Evolutionary conservation across 2,329 filamentous ascomycete genomes (phyloP).

Genomic region (Hirsutella rhossiliensis): DNA sequence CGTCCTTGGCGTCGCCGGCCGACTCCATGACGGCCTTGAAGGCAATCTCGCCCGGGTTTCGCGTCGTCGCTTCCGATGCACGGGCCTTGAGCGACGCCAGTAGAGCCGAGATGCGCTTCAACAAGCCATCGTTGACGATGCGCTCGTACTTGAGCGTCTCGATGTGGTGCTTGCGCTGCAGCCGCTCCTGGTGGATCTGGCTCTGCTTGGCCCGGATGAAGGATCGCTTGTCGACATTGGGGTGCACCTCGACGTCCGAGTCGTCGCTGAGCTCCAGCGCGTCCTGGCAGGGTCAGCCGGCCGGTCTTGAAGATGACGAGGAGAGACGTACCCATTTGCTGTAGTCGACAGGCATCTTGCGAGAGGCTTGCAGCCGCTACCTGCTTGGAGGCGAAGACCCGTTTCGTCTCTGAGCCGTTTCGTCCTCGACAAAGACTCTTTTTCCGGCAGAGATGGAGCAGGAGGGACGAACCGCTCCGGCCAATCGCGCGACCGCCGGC

Average conservation of each 20-base stretch:
- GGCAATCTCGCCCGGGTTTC: slow-evolving; percentile 66
- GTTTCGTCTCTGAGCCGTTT: too few species aligned
- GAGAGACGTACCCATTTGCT: slow-evolving; percentile 56
- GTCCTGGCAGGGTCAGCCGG: slow-evolving; percentile 38
- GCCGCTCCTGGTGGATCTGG: slow-evolving; percentile 87
- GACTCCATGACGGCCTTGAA: slow-evolving; percentile 85
- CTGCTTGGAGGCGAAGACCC: too few species aligned
- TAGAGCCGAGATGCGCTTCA: slow-evolving; percentile 70
- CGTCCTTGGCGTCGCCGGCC: slow-evolving; percentile 58
- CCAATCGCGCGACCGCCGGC: too few species aligned
- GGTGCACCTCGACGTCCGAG: slow-evolving; percentile 95
- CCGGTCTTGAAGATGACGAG: not conserved
- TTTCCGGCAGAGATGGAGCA: too few species aligned
- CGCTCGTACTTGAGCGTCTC: slow-evolving; percentile 86
- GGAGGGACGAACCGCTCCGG: too few species aligned
- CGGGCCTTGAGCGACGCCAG: slow-evolving; percentile 64
- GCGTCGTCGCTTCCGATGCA: slow-evolving; percentile 51
- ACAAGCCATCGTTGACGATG: slow-evolving; percentile 81
- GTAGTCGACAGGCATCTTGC: slow-evolving; percentile 41
- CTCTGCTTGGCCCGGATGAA: slow-evolving; percentile 98
- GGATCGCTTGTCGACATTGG: slow-evolving; percentile 95
- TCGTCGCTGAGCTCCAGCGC: slow-evolving; percentile 95
- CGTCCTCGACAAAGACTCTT: too few species aligned
- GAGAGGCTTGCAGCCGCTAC: too few species aligned
- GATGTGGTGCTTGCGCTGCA: slow-evolving; percentile 78